A percentile compares a stretch with the other conserved stretches of the same genome.
These are phyloP conservation scores for Wickerhamiella shivajii DNA, from an alignment of 805 yeast genomes.

Conservation along the genomic window DNA sequence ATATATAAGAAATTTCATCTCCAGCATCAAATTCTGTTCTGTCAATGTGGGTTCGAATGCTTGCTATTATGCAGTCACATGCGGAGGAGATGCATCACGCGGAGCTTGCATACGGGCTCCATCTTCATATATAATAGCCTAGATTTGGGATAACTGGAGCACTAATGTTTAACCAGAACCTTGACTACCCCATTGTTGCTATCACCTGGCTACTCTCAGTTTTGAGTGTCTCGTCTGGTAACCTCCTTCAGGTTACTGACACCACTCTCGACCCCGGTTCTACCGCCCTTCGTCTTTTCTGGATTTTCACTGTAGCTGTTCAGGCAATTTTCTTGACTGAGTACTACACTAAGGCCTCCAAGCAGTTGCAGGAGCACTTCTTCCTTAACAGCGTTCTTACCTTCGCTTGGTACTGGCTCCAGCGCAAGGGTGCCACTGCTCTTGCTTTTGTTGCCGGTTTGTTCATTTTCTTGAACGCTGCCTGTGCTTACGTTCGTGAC, in stretches of 20 bases:
- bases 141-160: constrained; percentile 22
- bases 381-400: constrained; percentile 44
- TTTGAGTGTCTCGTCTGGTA: constrained; percentile 1
- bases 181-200: neutral
- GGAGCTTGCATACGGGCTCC: too few relatives aligned
- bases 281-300: constrained; percentile 31
- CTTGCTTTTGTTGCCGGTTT: constrained; percentile 41
- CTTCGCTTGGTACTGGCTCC: constrained; percentile 49
- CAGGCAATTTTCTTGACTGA: constrained; percentile 32
- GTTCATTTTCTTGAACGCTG: constrained; percentile 44
- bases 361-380: constrained; percentile 42
- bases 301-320: constrained; percentile 39
- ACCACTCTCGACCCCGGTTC: neutral
- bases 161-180: too few relatives aligned
- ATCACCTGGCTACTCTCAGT: constrained; percentile 4
- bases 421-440: constrained; percentile 43
- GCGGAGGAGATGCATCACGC: too few relatives aligned
- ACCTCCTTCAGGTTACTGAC: constrained; percentile 1
- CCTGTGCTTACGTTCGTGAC: constrained; percentile 41
- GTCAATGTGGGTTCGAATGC: too few relatives aligned
- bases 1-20: too few relatives aligned
- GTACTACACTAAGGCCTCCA: constrained; percentile 17
- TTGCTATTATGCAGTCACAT: too few relatives aligned
- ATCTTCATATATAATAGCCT: constrained; percentile 36
- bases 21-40: too few relatives aligned